phyloP scores from a whole-genome alignment of 129 eudicot genomes.

The Rutidosis leptorrhynchoides region DNA sequence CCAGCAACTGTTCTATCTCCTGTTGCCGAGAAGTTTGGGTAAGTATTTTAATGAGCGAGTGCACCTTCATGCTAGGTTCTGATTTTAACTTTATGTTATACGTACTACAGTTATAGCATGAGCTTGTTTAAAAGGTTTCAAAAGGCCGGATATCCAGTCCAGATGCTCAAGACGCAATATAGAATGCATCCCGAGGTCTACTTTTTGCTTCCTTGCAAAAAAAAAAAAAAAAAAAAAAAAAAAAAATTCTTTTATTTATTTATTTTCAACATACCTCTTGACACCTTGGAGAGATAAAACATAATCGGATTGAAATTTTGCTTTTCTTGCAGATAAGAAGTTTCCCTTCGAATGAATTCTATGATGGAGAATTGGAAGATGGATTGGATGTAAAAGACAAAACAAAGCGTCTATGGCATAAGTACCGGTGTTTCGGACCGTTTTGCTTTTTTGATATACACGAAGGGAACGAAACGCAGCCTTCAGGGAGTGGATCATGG shows the following conservation, averaged over 20 bases:
- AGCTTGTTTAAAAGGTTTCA: constrained; percentile 97
- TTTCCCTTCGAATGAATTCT: constrained; percentile 89
- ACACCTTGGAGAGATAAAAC: too few relatives aligned
- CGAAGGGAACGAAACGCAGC: constrained; percentile 71
- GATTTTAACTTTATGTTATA: background rate
- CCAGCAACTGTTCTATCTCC: constrained; percentile 97
- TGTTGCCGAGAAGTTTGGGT: constrained; percentile 79
- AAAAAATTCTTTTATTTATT: too few relatives aligned
- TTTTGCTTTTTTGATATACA: constrained; percentile 89
- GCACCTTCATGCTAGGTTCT: constrained; percentile 1
- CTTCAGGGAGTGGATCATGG: constrained; percentile 71
- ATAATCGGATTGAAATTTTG: too few relatives aligned
- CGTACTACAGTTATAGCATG: constrained; percentile 63
- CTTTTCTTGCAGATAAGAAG: constrained; percentile 67
- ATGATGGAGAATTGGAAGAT: too few relatives aligned
- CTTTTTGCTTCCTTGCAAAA: background rate
- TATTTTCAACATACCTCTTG: too few relatives aligned
- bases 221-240: too few relatives aligned
- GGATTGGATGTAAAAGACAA: too few relatives aligned
- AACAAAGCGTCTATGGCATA: constrained; percentile 84
- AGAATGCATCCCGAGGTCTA: constrained; percentile 98
- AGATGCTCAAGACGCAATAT: constrained; percentile 95
- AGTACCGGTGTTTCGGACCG: constrained; percentile 84
- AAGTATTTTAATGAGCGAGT: constrained; percentile 15
- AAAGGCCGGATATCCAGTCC: constrained; percentile 88